Percentiles rank a stretch among this genome's conserved stretches.
Conservation (phyloP, 352 stramenopile genomes). For the Sclerospora graminicola region DNA sequence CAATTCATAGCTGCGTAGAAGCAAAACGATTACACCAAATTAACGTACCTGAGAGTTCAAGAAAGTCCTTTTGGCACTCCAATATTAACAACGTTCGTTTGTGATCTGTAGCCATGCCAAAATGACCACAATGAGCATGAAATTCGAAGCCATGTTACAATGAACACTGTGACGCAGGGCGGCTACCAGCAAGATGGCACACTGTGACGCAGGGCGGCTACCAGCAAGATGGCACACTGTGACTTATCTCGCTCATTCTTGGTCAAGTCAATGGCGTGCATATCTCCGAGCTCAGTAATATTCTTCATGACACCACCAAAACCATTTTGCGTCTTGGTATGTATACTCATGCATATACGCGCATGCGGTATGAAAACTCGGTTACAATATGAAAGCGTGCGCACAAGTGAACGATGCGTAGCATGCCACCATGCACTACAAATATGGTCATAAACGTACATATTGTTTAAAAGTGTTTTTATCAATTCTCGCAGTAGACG, state of each 20-base stretch:
- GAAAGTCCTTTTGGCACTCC: slow-evolving; percentile 94
- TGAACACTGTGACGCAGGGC: slow-evolving; percentile 20
- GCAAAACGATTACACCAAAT: background rate
- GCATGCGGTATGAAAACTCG: slow-evolving; percentile 97
- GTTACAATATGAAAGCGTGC: slow-evolving; percentile 43
- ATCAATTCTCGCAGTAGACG: too few species aligned
- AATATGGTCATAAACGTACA: slow-evolving; percentile 26
- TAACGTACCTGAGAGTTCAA: slow-evolving; percentile 74
- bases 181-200: slow-evolving; percentile 91
- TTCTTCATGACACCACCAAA: slow-evolving; percentile 46
- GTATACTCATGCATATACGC: slow-evolving; percentile 94
- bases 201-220: slow-evolving; percentile 69
- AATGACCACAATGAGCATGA: slow-evolving; percentile 4
- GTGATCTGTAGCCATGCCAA: too few species aligned
- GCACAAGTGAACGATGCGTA: background rate
- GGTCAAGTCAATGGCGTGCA: slow-evolving; percentile 89
- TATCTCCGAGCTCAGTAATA: slow-evolving; percentile 71
- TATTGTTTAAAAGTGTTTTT: too few species aligned
- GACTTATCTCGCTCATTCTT: slow-evolving; percentile 94
- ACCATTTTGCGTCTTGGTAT: slow-evolving; percentile 71
- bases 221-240: slow-evolving; percentile 94
- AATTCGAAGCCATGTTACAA: background rate
- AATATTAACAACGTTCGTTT: slow-evolving; percentile 92
- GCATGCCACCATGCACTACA: too few species aligned
- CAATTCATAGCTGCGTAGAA: too few species aligned